phyloP scores from a whole-genome alignment of 805 yeast species.

The Candida takata region DNA sequence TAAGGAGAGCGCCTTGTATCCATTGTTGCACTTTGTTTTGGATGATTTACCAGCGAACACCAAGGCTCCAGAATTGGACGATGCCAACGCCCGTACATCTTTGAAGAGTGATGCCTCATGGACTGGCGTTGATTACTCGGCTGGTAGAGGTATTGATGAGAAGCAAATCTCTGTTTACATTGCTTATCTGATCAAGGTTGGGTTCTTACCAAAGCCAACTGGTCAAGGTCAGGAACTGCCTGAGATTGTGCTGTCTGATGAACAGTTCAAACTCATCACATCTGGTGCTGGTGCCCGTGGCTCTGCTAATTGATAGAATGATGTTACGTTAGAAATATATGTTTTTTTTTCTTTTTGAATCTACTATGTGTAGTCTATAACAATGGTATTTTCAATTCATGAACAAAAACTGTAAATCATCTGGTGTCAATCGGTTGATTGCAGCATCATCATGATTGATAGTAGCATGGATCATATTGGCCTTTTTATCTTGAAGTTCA shows the following conservation, averaged over 20 bases:
- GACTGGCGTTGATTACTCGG: constrained; percentile 60
- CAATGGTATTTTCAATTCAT: constrained; percentile 48
- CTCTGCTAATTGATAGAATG: constrained; percentile 37
- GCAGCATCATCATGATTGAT: constrained; percentile 91
- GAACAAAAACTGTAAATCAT: constrained; percentile 90
- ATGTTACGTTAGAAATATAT: background rate
- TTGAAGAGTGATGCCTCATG: constrained; percentile 52
- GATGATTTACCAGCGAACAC: constrained; percentile 88
- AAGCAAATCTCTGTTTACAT: constrained; percentile 69
- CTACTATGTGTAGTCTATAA: no score
- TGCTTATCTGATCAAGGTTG: constrained; percentile 71
- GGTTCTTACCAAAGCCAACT: constrained; percentile 67
- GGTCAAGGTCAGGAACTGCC: constrained; percentile 45
- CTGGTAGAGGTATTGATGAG: constrained; percentile 69
- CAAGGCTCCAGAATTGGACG: constrained; percentile 94
- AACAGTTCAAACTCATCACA: constrained; percentile 49
- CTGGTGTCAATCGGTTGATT: constrained; percentile 80
- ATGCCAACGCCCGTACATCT: constrained; percentile 67
- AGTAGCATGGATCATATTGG: constrained; percentile 96
- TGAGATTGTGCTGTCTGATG: constrained; percentile 43
- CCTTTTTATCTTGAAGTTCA: constrained; percentile 94
- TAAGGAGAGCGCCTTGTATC: constrained; percentile 83
- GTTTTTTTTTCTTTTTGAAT: background rate
- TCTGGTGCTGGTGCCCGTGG: constrained; percentile 75
- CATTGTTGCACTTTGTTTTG: constrained; percentile 87